Evolutionary conservation across 179 eudicot genomes (phyloP), one percentile per base, ranked within the genome.

Genomic region (Carnegiea gigantea): DNA sequence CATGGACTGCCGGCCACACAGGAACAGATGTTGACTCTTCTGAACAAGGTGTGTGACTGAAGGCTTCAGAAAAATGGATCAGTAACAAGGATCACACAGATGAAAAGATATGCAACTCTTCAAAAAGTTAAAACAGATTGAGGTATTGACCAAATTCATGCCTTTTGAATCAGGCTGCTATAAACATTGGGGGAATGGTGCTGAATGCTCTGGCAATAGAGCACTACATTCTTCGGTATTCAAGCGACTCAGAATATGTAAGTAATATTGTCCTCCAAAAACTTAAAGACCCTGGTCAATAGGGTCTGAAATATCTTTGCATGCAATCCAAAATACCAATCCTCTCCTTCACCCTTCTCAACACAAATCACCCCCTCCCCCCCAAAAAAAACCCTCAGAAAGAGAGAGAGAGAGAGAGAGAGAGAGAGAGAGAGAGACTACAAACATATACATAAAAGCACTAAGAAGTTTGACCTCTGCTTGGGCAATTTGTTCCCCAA

Each of bases 161-260:
- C 40, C 73, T 80, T 21, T 78, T 62, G 76, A 67, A 71, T 46
- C 91, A 95, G 98, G 98, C 99, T 76, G 92, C 92, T 12, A 78
- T 94, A 40, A 92, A 93, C 80, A 92, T 95, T 48, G 99, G 99
- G 1, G 99, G 97, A 11, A 88, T 90, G 86, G 91, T 93, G 82
- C 88, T 94, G 43, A 92, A 94, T 86, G 94, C 92, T 83, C 89
- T 91, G 79, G 95, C 92, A 20, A 92, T 92, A 51, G 97, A 92
- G 86, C 93, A 92, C 85, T 92, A 90, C 90, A 91, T 94, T 83
- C 95, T 95, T 77, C 85, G 98, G 26, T 90, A 89, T 83, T 91
- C 99, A 81, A 83, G 91, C 18, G 93, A 88, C 79, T 71, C 90
- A 60, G 86, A 86, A 79, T 83, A 89, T 70, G 98, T 93, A 86